Percentiles rank a stretch among this genome's conserved stretches.
These are phyloP conservation scores for Cryptococcus deneoformans DNA, from an alignment of 1,284 basidiomycete species.

Conservation along the genomic window DNA sequence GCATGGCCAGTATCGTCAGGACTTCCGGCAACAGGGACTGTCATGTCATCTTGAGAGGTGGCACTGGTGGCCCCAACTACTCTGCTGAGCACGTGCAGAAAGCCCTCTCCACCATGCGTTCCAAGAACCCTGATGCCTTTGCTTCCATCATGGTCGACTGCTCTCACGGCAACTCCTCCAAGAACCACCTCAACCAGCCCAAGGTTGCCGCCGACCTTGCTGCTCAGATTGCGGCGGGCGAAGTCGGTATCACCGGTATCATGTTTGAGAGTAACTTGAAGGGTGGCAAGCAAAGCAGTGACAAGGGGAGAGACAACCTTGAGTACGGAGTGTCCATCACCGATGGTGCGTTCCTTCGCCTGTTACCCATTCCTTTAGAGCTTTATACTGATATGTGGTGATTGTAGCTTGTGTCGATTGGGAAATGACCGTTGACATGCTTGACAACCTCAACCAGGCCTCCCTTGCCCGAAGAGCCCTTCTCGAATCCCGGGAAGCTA, in stretches of 20 bases:
- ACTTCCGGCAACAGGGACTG: conserved; percentile 88
- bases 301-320: conserved; percentile 57
- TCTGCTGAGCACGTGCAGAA: conserved; percentile 67
- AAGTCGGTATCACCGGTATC: conserved; percentile 82
- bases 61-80: conserved; percentile 83
- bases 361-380: not conserved
- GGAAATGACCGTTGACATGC: conserved; percentile 67
- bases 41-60: conserved; percentile 91
- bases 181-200: conserved; percentile 88
- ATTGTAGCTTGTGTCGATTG: conserved; percentile 76
- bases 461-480: conserved; percentile 36
- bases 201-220: conserved; percentile 74
- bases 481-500: conserved; percentile 25
- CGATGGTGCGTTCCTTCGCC: conserved; percentile 54
- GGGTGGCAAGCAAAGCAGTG: conserved; percentile 72
- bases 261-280: conserved; percentile 96
- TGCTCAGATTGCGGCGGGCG: conserved; percentile 71
- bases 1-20: conserved; percentile 90
- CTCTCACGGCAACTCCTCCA: conserved; percentile 75
- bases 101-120: conserved; percentile 66
- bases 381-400: not conserved
- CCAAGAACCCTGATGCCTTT: conserved; percentile 54
- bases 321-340: conserved; percentile 88
- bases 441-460: conserved; percentile 65
- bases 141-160: conserved; percentile 53